Conservation (phyloP, 192 early-diverging fungal genomes). For the Lobulomyces angularis region DNA sequence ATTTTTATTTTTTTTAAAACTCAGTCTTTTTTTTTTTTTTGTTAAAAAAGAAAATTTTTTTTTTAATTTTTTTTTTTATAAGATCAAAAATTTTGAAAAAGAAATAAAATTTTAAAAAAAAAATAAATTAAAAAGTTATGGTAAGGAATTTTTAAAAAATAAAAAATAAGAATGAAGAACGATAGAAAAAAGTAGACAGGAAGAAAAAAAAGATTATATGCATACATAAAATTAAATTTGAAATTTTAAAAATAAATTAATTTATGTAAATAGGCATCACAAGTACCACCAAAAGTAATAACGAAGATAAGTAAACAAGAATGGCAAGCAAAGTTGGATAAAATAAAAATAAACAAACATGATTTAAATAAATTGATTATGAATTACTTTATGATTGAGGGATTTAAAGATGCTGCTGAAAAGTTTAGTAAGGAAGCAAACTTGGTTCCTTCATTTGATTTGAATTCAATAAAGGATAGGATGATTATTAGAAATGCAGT, state of each 20-base stretch:
- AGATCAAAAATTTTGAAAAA: too few relatives aligned
- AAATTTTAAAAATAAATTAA: too few relatives aligned
- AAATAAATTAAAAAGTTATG: too few relatives aligned
- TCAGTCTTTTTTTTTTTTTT: neutral
- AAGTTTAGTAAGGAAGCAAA: slow-evolving; percentile 86
- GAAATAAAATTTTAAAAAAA: too few relatives aligned
- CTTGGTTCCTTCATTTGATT: slow-evolving; percentile 63
- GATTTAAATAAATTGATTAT: slow-evolving; percentile 96
- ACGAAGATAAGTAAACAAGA: neutral
- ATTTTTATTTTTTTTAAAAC: neutral
- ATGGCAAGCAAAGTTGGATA: slow-evolving; percentile 3
- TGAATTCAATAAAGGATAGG: slow-evolving; percentile 82
- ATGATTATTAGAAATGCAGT: slow-evolving; percentile 90
- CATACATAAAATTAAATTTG: too few relatives aligned
- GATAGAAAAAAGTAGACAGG: too few relatives aligned
- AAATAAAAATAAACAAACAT: too few relatives aligned
- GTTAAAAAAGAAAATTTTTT: neutral
- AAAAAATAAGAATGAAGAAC: too few relatives aligned
- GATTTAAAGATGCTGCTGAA: slow-evolving; percentile 97
- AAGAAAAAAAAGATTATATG: too few relatives aligned
- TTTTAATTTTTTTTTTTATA: too few relatives aligned
- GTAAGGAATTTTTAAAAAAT: too few relatives aligned
- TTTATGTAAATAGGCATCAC: neutral
- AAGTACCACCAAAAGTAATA: neutral
- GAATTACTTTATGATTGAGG: slow-evolving; percentile 98